Conservation (phyloP, 495 filamentous ascomycete species). For the Daldinia childiae region DNA sequence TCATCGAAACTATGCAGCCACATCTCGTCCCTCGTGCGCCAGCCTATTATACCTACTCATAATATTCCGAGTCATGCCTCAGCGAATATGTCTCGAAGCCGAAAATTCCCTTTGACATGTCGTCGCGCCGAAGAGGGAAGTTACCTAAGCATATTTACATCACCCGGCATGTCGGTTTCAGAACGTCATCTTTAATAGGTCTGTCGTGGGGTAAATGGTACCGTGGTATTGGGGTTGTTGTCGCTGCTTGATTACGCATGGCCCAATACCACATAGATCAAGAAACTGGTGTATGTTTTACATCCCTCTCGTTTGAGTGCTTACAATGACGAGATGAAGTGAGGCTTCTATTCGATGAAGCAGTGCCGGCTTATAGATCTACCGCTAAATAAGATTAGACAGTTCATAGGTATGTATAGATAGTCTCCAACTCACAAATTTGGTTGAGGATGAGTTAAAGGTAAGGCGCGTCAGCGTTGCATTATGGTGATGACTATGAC, state of each 20-base stretch:
- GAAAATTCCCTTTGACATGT: not conserved
- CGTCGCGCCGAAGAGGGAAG: not conserved
- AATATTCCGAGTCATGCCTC: constrained; percentile 2
- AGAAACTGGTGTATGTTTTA: not conserved
- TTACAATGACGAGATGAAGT: constrained; percentile 11
- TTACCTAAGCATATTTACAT: constrained; percentile 27
- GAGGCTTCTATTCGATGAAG: not conserved
- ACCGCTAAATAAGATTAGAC: not conserved
- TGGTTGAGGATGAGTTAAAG: not conserved
- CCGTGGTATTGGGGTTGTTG: constrained; percentile 7
- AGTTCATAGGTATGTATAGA: not conserved
- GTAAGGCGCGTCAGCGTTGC: not conserved
- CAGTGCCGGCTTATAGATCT: not conserved
- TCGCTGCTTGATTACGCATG: constrained; percentile 2
- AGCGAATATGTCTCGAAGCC: not conserved
- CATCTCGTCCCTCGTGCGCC: constrained; percentile 6
- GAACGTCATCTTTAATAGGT: not conserved
- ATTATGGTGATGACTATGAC: not conserved
- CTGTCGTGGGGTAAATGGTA: constrained; percentile 4
- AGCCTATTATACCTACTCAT: not conserved
- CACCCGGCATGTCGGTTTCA: constrained; percentile 7
- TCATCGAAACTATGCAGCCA: constrained; percentile 7
- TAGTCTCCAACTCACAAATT: not conserved
- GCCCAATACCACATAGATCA: constrained; percentile 9
- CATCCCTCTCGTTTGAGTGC: not conserved